A percentile compares a stretch with the other conserved stretches of the same genome.
phyloP scores from a whole-genome alignment of 768 basidiomycete species.

The Tricholoma flavovirens region DNA sequence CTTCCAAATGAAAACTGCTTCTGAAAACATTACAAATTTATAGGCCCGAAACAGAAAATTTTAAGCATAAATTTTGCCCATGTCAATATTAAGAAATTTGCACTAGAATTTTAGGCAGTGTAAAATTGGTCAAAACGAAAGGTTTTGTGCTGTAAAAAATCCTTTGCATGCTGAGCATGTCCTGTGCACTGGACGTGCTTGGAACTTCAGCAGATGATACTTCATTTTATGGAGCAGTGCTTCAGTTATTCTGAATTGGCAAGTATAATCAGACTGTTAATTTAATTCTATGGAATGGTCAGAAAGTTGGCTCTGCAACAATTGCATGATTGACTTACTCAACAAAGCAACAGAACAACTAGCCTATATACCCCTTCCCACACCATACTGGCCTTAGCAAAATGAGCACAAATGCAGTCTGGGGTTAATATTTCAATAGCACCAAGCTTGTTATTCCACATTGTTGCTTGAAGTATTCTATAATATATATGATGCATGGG shows the following conservation, averaged over 20 bases:
- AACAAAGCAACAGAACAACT: not conserved
- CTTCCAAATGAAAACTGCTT: too few relatives aligned
- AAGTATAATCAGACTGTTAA: too few relatives aligned
- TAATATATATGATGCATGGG: too few relatives aligned
- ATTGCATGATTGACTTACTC: not conserved
- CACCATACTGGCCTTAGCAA: not conserved
- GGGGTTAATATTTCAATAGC: not conserved
- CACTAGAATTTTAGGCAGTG: not conserved
- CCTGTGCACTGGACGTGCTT: not conserved
- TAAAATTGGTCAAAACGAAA: not conserved
- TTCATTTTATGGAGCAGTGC: too few relatives aligned
- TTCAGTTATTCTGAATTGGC: too few relatives aligned
- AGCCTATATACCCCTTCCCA: not conserved
- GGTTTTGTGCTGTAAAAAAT: not conserved
- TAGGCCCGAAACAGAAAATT: too few relatives aligned
- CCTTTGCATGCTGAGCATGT: not conserved
- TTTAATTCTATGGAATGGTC: not conserved
- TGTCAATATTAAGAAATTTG: too few relatives aligned
- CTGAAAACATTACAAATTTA: too few relatives aligned
- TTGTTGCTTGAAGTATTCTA: not conserved
- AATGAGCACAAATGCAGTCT: not conserved
- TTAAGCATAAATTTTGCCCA: too few relatives aligned
- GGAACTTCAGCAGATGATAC: not conserved
- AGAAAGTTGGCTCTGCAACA: not conserved
- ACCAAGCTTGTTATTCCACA: not conserved